A percentile compares a stretch with the other conserved stretches of the same genome.
These are phyloP conservation scores for Didymella arachidicola DNA, from an alignment of 2,329 filamentous ascomycete species.

Conservation along the genomic window DNA sequence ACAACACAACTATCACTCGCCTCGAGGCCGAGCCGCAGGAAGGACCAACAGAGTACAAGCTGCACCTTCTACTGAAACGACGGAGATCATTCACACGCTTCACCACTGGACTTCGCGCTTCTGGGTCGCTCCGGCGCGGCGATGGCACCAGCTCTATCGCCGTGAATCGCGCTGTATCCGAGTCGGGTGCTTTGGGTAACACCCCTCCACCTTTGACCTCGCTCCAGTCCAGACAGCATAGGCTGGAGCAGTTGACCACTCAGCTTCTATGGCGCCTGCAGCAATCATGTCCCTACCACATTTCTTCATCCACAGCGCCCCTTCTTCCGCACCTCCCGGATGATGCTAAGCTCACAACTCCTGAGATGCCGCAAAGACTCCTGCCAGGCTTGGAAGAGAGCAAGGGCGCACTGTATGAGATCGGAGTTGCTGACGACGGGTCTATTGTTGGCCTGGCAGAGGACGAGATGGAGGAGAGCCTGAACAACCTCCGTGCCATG, in stretches of 20 bases:
- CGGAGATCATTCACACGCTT: slow-evolving; percentile 76
- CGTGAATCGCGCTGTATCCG: slow-evolving; percentile 41
- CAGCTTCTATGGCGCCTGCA: slow-evolving; percentile 94
- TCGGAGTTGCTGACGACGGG: slow-evolving; percentile 94
- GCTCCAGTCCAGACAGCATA: slow-evolving; percentile 77
- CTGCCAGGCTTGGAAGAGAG: slow-evolving; percentile 87
- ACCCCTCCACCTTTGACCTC: slow-evolving; percentile 59
- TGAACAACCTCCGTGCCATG: slow-evolving; percentile 86
- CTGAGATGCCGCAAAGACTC: slow-evolving; percentile 62
- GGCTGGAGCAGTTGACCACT: slow-evolving; percentile 90
- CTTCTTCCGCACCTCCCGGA: slow-evolving; percentile 79
- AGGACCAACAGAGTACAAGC: slow-evolving; percentile 94
- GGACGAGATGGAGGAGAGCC: slow-evolving; percentile 91
- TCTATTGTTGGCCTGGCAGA: slow-evolving; percentile 85
- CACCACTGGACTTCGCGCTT: slow-evolving; percentile 67
- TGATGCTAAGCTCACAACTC: slow-evolving; percentile 66
- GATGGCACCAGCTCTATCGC: slow-evolving; percentile 40
- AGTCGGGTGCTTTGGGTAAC: slow-evolving; percentile 36
- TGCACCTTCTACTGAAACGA: slow-evolving; percentile 84
- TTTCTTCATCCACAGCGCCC: slow-evolving; percentile 76
- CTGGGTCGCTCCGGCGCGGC: slow-evolving; percentile 59
- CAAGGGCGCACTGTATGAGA: slow-evolving; percentile 91
- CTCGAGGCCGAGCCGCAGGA: slow-evolving; percentile 91
- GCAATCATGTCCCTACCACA: slow-evolving; percentile 91
- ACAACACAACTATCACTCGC: slow-evolving; percentile 65